Percentiles rank a stretch among this genome's conserved stretches.
Conservation (phyloP, 306 rosid genomes). For the Gillenia trifoliata region DNA sequence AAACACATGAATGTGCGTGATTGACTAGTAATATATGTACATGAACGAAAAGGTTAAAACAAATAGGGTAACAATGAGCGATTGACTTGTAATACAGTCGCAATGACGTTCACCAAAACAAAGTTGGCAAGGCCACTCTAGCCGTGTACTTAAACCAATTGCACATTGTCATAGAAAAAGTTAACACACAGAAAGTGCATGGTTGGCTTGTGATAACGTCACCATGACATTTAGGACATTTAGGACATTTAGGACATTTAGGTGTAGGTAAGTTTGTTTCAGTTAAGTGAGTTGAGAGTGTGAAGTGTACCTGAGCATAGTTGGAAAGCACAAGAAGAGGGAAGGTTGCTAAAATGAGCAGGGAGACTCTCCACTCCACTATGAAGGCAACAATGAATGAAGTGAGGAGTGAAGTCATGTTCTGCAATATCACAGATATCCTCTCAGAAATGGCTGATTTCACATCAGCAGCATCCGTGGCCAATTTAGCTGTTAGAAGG, state of each 20-base stretch:
- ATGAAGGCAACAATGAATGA: constrained; percentile 97
- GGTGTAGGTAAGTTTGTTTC: background rate
- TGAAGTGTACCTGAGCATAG: constrained; percentile 78
- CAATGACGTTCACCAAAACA: too few species aligned
- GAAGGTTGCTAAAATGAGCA: constrained; percentile 81
- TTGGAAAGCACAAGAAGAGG: constrained; percentile 95
- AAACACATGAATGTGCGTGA: too few species aligned
- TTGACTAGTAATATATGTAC: too few species aligned
- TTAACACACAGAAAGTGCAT: background rate
- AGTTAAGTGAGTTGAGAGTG: background rate
- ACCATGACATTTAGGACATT: background rate
- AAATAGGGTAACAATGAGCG: too few species aligned
- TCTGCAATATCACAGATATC: constrained; percentile 87
- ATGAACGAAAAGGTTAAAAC: too few species aligned
- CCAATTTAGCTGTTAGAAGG: constrained; percentile 75
- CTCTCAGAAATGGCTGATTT: constrained; percentile 97
- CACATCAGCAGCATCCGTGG: constrained; percentile 96
- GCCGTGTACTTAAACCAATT: too few species aligned
- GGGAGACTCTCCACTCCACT: constrained; percentile 98
- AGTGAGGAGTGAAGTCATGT: constrained; percentile 96
- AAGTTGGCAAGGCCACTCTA: too few species aligned
- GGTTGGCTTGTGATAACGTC: background rate
- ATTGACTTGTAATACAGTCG: too few species aligned
- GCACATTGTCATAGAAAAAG: too few species aligned
- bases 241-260: too few species aligned